Evolutionary conservation across 2,329 filamentous ascomycete genomes (phyloP), one percentile per base, ranked within the genome.

Genomic region (Fusarium temperatum): DNA sequence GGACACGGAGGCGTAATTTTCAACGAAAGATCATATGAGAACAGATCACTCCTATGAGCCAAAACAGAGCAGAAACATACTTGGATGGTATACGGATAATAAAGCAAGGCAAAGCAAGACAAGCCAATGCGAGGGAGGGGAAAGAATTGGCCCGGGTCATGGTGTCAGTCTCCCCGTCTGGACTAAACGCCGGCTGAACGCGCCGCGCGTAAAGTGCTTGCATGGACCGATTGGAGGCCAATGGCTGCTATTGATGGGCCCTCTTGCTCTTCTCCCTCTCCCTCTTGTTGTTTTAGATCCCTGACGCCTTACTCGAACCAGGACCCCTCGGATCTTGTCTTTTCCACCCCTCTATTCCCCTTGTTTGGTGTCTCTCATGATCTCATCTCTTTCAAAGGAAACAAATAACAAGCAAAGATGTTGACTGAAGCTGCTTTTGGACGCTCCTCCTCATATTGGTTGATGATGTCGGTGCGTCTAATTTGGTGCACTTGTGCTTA

Each of bases 161-260:
- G 56, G 67, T 72, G 51, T 74, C 63, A 74, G 71, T 74, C 71
- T 74, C 71, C 55, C 71, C 55, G 60, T 66, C 35, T 53, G 17
- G 45, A 39, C 59, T 36, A 44, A 36, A 68, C 54, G 59, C 61
- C 66, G 42, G 44, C 38, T 47, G 65, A 61, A 62, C 67, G 71
- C 56, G 71, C 63, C 63, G 48, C 72, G 72, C 65, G 72, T 75
- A 75, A 75, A 75, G 72, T 75, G 72, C 72, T 75, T 75, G 72
- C 72, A 75, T 72, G 45, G 59, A n/a, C 38, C 26, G 14, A 58
- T 58, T 17, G n/a, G 20, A 35, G 41, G 41, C 41, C 41, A 36
- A 38, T 48, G 20, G 30, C 32, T 50, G 54, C n/a, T 45, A 44
- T 20, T 44, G 35, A 57, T 42, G n/a, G 36, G 53, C 36, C 36